Evolutionary conservation across 768 basidiomycete genomes (phyloP).

Genomic region (Tylopilus felleus): DNA sequence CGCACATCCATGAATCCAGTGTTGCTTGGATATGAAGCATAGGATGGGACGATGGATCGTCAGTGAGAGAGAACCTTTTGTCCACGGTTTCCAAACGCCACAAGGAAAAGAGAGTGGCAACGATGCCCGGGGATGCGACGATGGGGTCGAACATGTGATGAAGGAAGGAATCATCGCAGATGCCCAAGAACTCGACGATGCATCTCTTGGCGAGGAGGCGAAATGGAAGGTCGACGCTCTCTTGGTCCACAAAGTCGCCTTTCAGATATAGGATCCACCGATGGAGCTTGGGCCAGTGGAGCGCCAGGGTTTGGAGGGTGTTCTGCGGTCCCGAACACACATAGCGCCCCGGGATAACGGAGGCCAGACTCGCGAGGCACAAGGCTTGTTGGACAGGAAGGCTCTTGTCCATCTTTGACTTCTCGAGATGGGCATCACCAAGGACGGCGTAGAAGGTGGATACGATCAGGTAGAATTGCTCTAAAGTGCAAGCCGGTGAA

Average conservation of each 20-base stretch:
- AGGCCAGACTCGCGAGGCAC: conserved; percentile 15
- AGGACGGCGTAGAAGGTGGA: conserved; percentile 21
- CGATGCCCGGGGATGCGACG: conserved; percentile 16
- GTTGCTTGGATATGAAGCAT: conserved; percentile 10
- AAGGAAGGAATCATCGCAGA: conserved; percentile 16
- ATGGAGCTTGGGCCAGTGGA: conserved; percentile 19
- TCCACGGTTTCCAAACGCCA: conserved; percentile 27
- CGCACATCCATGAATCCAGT: conserved; percentile 29
- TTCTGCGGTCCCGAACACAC: neutral
- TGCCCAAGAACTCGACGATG: conserved; percentile 21
- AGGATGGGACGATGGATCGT: conserved; percentile 1
- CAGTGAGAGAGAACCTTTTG: conserved; percentile 13
- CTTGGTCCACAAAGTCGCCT: conserved; percentile 20
- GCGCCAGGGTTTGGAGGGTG: conserved; percentile 5
- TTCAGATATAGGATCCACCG: conserved; percentile 28
- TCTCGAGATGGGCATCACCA: conserved; percentile 18
- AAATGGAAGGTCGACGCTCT: conserved; percentile 15
- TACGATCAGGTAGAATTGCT: conserved; percentile 17
- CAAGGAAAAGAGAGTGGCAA: conserved; percentile 22
- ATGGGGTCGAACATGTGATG: conserved; percentile 17
- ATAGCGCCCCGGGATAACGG: conserved; percentile 9
- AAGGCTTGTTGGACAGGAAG: conserved; percentile 21
- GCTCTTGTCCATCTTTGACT: conserved; percentile 7
- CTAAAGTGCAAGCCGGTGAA: conserved; percentile 12
- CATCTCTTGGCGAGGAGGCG: conserved; percentile 20